These are phyloP conservation scores for Leishmania major DNA, from an alignment of 208 protist species.

Conservation along the genomic window DNA sequence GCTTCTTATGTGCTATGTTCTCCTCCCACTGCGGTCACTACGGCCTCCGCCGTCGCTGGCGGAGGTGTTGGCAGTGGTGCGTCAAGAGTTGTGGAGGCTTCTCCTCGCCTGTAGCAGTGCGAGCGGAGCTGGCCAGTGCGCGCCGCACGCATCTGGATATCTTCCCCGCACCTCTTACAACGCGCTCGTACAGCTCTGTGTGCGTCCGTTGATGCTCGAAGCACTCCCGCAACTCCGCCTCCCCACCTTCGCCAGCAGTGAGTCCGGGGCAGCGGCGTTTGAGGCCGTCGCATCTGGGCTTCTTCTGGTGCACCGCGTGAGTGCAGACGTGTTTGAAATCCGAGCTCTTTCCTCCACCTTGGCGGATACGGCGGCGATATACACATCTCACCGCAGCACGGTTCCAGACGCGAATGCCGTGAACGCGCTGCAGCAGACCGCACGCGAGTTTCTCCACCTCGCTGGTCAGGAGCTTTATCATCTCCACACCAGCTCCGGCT, in stretches of 20 bases:
- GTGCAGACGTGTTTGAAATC: background rate
- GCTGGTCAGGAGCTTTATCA: conserved; percentile 10
- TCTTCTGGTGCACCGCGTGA: conserved; percentile 5
- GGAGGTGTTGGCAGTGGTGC: conserved; percentile 17
- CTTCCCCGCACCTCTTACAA: background rate
- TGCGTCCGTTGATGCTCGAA: conserved; percentile 8
- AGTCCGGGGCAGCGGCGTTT: background rate
- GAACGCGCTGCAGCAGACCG: conserved; percentile 6
- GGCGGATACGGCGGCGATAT: background rate
- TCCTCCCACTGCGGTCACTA: background rate
- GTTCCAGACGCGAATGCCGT: background rate
- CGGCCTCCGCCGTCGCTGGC: background rate
- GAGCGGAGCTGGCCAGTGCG: background rate
- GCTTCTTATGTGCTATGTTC: conserved; percentile 16
- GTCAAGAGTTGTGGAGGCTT: conserved; percentile 15
- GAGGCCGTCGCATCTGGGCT: background rate
- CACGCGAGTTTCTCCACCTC: conserved; percentile 15
- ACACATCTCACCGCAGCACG: background rate
- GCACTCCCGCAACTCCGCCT: conserved; percentile 2
- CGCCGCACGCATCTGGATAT: background rate
- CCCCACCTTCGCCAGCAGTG: background rate
- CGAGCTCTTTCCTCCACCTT: background rate
- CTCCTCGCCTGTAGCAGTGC: background rate
- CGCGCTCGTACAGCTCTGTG: background rate
- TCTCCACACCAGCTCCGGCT: background rate